These are phyloP conservation scores for Diaporthe citriasiana DNA, from an alignment of 2,329 filamentous ascomycete species.

Conservation along the genomic window DNA sequence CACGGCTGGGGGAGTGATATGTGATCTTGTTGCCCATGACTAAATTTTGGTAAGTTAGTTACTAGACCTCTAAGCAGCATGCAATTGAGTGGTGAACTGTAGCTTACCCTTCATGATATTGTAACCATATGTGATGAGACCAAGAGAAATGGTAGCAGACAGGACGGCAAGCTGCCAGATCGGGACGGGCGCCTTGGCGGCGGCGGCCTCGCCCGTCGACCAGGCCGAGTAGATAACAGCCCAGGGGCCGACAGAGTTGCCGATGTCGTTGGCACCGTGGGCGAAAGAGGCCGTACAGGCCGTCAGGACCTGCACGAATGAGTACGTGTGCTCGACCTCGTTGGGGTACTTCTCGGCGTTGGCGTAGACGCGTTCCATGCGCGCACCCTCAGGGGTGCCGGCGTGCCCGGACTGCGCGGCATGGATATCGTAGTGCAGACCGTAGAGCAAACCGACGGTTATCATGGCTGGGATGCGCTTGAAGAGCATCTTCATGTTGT, in stretches of 20 bases:
- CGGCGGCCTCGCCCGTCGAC: constrained; percentile 72
- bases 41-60: constrained; percentile 48
- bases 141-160: constrained; percentile 72
- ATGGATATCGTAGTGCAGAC: constrained; percentile 87
- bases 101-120: constrained; percentile 84
- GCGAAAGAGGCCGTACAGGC: constrained; percentile 81
- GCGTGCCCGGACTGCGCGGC: constrained; percentile 77
- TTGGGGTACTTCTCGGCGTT: constrained; percentile 76
- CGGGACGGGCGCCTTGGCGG: constrained; percentile 75
- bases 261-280: constrained; percentile 84
- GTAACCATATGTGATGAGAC: constrained; percentile 82
- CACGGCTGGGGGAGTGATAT: constrained; percentile 71
- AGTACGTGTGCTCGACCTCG: constrained; percentile 78
- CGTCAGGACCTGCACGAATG: constrained; percentile 75
- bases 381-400: constrained; percentile 79
- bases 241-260: constrained; percentile 79
- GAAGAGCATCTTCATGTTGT: constrained; percentile 75
- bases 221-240: constrained; percentile 79
- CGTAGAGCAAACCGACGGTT: constrained; percentile 76
- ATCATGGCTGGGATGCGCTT: constrained; percentile 80
- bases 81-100: constrained; percentile 26
- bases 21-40: constrained; percentile 88
- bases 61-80: neutral
- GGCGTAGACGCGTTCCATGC: constrained; percentile 78
- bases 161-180: constrained; percentile 84